These are phyloP conservation scores for Dendrocalamus latiflorus DNA, from an alignment of 202 grass and related monocot species.

Conservation along the genomic window DNA sequence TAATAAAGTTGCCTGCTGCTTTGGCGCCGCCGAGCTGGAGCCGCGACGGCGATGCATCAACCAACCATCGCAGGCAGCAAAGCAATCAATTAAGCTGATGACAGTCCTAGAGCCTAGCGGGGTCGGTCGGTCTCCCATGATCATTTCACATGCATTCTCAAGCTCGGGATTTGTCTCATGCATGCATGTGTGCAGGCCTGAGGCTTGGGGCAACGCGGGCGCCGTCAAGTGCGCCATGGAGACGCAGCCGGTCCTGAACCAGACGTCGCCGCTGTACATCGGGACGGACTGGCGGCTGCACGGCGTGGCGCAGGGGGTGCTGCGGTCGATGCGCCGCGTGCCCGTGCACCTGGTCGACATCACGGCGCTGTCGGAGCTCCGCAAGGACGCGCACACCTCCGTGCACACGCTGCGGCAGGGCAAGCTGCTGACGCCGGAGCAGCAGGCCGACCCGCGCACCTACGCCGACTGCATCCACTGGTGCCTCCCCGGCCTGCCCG, in stretches of 20 bases:
- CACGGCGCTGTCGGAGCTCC: conserved; percentile 66
- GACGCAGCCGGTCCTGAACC: conserved; percentile 61
- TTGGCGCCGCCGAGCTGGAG: no score
- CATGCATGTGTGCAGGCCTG: conserved; percentile 37
- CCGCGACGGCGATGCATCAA: no score
- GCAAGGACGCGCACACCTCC: conserved; percentile 92
- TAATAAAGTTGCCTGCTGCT: no score
- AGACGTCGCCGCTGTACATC: conserved; percentile 40
- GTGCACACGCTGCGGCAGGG: conserved; percentile 89
- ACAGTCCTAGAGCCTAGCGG: no score
- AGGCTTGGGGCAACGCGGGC: conserved; percentile 46
- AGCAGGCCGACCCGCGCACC: conserved; percentile 54
- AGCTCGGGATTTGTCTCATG: no score
- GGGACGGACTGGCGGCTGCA: conserved; percentile 89
- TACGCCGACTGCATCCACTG: conserved; percentile 97
- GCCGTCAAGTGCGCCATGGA: conserved; percentile 90
- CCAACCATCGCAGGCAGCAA: no score
- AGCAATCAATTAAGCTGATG: no score
- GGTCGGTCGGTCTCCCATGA: no score
- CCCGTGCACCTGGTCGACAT: conserved; percentile 68
- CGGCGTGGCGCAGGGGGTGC: conserved; percentile 45
- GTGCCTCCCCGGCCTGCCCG: conserved; percentile 84
- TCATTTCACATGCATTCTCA: no score
- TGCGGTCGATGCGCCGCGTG: conserved; percentile 46
- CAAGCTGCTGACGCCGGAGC: conserved; percentile 49